Evolutionary conservation across 371 early-diverging fungal species (phyloP), one percentile per base, ranked within the genome.

Genomic region (Conidiobolus incongruus): DNA sequence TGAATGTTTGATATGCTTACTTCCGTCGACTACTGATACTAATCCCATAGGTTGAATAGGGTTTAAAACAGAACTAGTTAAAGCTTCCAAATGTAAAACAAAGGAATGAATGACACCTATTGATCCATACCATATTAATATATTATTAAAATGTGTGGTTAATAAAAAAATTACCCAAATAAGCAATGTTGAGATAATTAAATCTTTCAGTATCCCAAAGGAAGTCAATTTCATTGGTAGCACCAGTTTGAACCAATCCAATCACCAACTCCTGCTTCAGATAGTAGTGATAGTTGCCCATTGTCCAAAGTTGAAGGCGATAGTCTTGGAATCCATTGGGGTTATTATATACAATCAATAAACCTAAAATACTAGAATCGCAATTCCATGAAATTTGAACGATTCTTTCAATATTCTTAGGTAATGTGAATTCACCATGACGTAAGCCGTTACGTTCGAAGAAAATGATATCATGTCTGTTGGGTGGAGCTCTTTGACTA

Each of bases 401-500:
- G 11, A 56, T 39, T 16, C 50, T 52, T 29, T 56, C 59, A 34
- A 67, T 59, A 1, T 60, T 46, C 1, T 47, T 71, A 29, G 81
- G 66, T 36, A 96, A 56, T 2, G 77, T 56, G 52, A 95, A 94
- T 55, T 91, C 88, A 33, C 92, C 89, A 53, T 91, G 96, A 24
- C 88, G 63, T 40, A 93, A 57, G 8, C 96, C 96, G 50, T 96
- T 96, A 49, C 73, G 63, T 59, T 96, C 96, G 38, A 88, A 86
- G 47, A 93, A 94, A 3, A 85, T 76, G 33, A 93, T 74, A 32
- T 87, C 79, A 38, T 89, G 84, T 6, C 75, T 66, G 47, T 89
- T 78, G n/a, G 79, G 75, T 8, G 70, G 47, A 10, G 57, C 54
- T 38, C 72, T 60, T 51, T 89, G 87, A 33, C 75, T 81, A 0